Conservation (phyloP, 1,284 basidiomycete species). For the Marasmius oreades region DNA sequence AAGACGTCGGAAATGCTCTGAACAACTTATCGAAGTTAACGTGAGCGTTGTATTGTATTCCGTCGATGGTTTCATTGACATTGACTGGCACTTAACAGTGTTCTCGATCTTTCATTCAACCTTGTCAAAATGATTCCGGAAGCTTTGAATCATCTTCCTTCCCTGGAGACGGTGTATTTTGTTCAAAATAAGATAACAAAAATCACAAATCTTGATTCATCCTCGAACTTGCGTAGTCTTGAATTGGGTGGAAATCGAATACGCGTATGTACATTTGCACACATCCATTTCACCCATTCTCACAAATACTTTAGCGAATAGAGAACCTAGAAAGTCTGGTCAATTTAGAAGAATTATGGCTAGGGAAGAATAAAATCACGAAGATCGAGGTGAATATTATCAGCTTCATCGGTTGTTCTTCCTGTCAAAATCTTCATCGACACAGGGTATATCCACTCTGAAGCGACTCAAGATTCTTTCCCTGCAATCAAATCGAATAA, state of each 20-base stretch:
- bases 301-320: slow-evolving; percentile 57
- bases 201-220: slow-evolving; percentile 64
- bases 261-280: slow-evolving; percentile 49
- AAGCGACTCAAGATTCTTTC: slow-evolving; percentile 79
- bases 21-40: slow-evolving; percentile 58
- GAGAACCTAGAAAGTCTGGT: slow-evolving; percentile 83
- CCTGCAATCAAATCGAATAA: slow-evolving; percentile 93
- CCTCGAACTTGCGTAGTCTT: slow-evolving; percentile 71
- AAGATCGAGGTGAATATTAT: slow-evolving; percentile 66
- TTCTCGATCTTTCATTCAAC: slow-evolving; percentile 95
- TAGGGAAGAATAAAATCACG: slow-evolving; percentile 96
- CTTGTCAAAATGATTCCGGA: slow-evolving; percentile 74
- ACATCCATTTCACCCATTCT: slow-evolving; percentile 1
- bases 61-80: slow-evolving; percentile 1
- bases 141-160: slow-evolving; percentile 51
- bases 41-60: slow-evolving; percentile 45
- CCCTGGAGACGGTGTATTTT: slow-evolving; percentile 83
- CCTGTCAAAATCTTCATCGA: slow-evolving; percentile 14
- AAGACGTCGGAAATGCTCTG: slow-evolving; percentile 63
- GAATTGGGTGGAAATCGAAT: slow-evolving; percentile 94
- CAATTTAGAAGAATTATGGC: slow-evolving; percentile 90
- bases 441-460: slow-evolving; percentile 59
- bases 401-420: neutral
- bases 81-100: slow-evolving; percentile 39
- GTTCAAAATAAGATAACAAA: slow-evolving; percentile 94